These are phyloP conservation scores for Daphne laureola DNA, from an alignment of 441 rosid genomes.

Conservation along the genomic window DNA sequence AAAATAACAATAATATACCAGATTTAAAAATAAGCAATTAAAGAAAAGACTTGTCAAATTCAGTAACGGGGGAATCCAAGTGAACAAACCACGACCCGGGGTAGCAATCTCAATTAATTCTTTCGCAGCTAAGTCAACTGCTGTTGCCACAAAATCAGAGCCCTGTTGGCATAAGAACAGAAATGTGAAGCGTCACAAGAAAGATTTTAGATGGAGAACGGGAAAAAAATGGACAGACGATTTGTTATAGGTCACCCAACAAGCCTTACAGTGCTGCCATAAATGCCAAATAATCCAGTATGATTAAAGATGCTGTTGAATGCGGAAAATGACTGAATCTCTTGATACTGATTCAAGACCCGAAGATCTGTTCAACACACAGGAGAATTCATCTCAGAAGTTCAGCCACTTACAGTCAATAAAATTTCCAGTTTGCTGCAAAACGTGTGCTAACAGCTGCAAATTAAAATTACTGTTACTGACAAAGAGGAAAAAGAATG, in stretches of 20 bases:
- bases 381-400: slow-evolving; percentile 6
- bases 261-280: slow-evolving; percentile 73
- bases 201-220: not conserved
- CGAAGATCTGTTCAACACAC: slow-evolving; percentile 46
- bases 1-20: not conserved
- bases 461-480: not conserved
- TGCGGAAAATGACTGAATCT: slow-evolving; percentile 82
- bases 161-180: slow-evolving; percentile 30
- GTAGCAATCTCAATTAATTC: slow-evolving; percentile 63
- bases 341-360: slow-evolving; percentile 56
- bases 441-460: slow-evolving; percentile 5
- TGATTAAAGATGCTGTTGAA: slow-evolving; percentile 81
- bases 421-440: not conserved
- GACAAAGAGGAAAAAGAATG: not conserved
- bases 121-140: slow-evolving; percentile 56
- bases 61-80: not conserved
- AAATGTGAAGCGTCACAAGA: not conserved
- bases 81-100: slow-evolving; percentile 55
- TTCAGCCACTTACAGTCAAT: not conserved
- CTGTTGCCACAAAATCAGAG: slow-evolving; percentile 54
- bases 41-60: not conserved
- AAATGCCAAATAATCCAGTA: slow-evolving; percentile 86
- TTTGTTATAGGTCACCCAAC: not conserved
- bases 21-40: not conserved
- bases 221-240: not conserved